phyloP scores from a whole-genome alignment of 306 rosid species.

The Rosa persica region DNA sequence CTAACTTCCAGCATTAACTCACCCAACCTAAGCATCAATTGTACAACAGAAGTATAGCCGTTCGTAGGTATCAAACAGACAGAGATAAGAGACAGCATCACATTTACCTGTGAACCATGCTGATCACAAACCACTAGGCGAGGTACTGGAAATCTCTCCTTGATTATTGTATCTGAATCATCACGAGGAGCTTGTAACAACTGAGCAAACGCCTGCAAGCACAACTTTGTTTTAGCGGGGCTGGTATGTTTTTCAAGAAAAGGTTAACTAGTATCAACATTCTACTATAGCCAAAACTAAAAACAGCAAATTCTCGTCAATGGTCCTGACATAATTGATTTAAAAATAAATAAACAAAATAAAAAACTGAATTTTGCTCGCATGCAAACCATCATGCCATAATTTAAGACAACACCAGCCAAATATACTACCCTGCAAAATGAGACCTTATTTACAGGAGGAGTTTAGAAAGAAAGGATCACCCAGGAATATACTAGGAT shows the following conservation, averaged over 20 bases:
- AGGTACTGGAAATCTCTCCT: constrained; percentile 96
- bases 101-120: constrained; percentile 89
- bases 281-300: constrained; percentile 10
- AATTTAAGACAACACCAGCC: not conserved
- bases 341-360: not conserved
- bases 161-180: constrained; percentile 67
- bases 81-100: not conserved
- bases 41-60: not conserved
- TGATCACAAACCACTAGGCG: constrained; percentile 96
- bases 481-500: not conserved
- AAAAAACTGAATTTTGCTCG: not conserved
- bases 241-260: constrained; percentile 3
- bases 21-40: not conserved
- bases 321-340: not conserved
- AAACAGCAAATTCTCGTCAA: constrained; percentile 2
- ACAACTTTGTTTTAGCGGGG: constrained; percentile 7
- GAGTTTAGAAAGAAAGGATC: not conserved
- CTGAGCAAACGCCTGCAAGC: constrained; percentile 82
- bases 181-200: constrained; percentile 82
- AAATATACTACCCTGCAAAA: not conserved
- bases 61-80: not conserved
- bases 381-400: not conserved
- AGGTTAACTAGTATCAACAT: not conserved
- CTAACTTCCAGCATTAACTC: not conserved
- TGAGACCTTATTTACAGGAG: not conserved